Conservation (phyloP, 345 rosid species). For the Populus tremula region DNA sequence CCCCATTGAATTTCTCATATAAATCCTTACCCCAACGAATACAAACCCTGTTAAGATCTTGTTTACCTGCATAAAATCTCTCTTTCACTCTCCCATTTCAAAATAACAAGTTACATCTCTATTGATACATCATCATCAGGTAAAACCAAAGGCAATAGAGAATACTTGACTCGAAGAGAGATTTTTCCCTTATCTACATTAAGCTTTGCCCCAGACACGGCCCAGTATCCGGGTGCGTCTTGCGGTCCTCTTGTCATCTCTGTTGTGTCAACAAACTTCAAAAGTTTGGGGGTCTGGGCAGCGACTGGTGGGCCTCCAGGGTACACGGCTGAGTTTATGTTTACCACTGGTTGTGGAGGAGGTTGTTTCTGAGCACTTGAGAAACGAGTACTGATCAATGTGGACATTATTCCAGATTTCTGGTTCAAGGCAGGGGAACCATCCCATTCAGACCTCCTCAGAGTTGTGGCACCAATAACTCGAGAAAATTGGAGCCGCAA, state of each 20-base stretch:
- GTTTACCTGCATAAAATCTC: not conserved
- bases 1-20: not conserved
- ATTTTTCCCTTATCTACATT: constrained; percentile 81
- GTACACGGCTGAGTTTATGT: constrained; percentile 85
- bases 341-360: constrained; percentile 73
- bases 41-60: not conserved
- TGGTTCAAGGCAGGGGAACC: constrained; percentile 71
- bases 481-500: constrained; percentile 71
- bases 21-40: not conserved
- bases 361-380: constrained; percentile 68
- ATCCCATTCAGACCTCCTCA: constrained; percentile 75
- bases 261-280: constrained; percentile 81
- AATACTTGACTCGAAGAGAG: constrained; percentile 83
- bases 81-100: not conserved
- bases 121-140: constrained; percentile 25
- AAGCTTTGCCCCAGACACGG: constrained; percentile 85
- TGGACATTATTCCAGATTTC: constrained; percentile 81
- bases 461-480: constrained; percentile 46
- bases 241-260: constrained; percentile 95
- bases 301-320: constrained; percentile 97
- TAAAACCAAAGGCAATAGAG: constrained; percentile 40
- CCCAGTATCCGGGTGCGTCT: constrained; percentile 94
- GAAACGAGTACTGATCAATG: constrained; percentile 85
- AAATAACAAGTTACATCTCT: not conserved
- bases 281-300: constrained; percentile 74